A percentile compares a stretch with the other conserved stretches of the same genome.
Evolutionary conservation across 257 asterid genomes (phyloP).

Genomic region (Jaltomata sinuosa): DNA sequence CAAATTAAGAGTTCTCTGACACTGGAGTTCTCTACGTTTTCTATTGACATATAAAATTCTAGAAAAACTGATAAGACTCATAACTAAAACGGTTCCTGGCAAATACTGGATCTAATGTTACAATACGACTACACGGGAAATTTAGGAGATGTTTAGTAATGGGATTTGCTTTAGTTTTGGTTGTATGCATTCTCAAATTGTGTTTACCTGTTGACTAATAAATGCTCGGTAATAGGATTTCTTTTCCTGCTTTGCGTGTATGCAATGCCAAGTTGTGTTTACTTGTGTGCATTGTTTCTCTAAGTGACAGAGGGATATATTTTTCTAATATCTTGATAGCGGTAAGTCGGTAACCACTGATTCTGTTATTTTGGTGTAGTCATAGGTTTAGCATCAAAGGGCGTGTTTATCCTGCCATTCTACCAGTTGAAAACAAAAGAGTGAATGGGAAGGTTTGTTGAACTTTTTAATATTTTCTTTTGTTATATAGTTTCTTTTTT

Average conservation of each 20-base stretch:
- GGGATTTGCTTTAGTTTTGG: not conserved
- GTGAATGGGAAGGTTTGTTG: constrained; percentile 61
- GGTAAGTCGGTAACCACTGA: not conserved
- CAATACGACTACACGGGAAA: not conserved
- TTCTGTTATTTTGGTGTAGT: constrained; percentile 26
- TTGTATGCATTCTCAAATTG: not conserved
- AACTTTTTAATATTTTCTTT: not conserved
- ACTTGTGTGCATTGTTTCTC: not conserved
- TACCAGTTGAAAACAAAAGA: constrained; percentile 44
- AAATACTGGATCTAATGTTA: not conserved
- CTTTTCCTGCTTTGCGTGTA: not conserved
- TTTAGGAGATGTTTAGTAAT: not conserved
- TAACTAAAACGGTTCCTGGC: not conserved
- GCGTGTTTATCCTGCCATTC: constrained; percentile 81
- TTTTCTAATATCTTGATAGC: not conserved
- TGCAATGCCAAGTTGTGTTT: not conserved
- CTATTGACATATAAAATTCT: not conserved
- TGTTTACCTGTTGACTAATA: not conserved
- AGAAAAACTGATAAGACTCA: not conserved
- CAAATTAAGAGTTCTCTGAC: not conserved
- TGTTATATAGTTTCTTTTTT: not conserved
- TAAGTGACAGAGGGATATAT: not conserved
- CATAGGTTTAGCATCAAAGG: constrained; percentile 76
- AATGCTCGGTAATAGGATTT: not conserved
- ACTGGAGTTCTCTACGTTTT: not conserved